Base-by-base conservation (phyloP, 352 stramenopile genomes). In the Globisporangium parvum region DNA sequence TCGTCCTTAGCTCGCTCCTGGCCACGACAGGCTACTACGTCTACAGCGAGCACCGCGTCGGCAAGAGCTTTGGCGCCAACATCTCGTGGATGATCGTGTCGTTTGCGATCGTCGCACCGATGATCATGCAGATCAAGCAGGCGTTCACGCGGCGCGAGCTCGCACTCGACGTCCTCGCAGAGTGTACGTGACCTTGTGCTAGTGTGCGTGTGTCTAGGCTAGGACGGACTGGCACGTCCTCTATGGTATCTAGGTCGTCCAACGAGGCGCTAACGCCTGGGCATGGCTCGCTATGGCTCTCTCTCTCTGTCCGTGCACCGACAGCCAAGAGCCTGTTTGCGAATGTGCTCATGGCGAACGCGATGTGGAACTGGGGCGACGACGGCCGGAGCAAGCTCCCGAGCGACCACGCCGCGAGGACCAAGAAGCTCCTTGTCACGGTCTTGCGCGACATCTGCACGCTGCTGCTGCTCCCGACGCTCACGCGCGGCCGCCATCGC, bases 91-190 rank as follows among this genome's bases (percentile, higher is more conserved):
- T 77, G 42, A 87, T 91, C 60, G 71, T 91, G 44, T 78, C 80
- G 12, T 89, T 95, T 48, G 80, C 85, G 8, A 72, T 95, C 35
- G 81, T 91, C 21, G 86, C 83, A 51, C 85, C 85, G 17, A 87
- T 91, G 77, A 95, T 91, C 69, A 92, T 93, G 80, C 82, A 93
- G 62, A 91, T 95, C 69, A 74, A 71, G 17, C 82, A 95, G 59
- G 85, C 85, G 17, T 95, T 93, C 55, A 55, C 66, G 17, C 75
- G 82, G 6, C 75, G 85, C 40, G 85, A 95, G 60, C 57, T 85
- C 51, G 82, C 85, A 18, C 63, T 95, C 5, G 67, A 80, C 42
- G 67, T 78, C 44, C 72, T 93, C 44, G 77, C 79, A 26, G 85
- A 93, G 52, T 64, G 74, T 85, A 60, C 47, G 57, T 56, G 21